Evolutionary conservation across 2,329 filamentous ascomycete genomes (phyloP).

Genomic region (Fusarium pseudocircinatum): DNA sequence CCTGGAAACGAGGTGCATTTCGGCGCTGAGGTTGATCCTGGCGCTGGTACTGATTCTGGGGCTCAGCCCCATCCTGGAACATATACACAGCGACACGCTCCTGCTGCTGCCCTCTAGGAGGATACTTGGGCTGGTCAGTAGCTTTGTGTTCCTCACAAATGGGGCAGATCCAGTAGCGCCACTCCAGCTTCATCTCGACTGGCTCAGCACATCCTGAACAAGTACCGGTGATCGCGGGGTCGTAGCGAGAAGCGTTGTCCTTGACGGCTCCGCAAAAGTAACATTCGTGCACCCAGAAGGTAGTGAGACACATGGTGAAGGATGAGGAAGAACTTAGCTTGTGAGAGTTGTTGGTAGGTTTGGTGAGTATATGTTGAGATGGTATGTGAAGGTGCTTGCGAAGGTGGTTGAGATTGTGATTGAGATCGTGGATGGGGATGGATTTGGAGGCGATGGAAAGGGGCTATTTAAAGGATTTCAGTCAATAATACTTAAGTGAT

Average conservation of each 20-base stretch:
- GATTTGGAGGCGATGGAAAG: background rate
- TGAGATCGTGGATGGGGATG: background rate
- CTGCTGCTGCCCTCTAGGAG: background rate
- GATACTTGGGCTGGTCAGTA: background rate
- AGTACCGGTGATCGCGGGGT: background rate
- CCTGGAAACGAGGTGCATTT: background rate
- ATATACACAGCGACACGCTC: background rate
- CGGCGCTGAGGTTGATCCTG: background rate
- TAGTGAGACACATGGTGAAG: background rate
- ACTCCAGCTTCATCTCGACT: background rate
- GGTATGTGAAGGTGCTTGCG: background rate
- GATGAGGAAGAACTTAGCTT: fast-evolving
- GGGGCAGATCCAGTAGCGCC: background rate
- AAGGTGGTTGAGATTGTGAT: background rate
- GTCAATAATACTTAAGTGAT: fast-evolving
- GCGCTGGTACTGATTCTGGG: background rate
- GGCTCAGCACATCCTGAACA: background rate
- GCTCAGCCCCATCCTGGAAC: background rate
- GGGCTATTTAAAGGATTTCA: background rate
- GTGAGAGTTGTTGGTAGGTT: background rate
- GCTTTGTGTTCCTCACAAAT: background rate
- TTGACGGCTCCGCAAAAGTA: background rate
- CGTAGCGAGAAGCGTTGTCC: background rate
- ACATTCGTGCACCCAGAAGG: background rate
- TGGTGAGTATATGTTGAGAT: background rate